Conservation (phyloP, 2,329 filamentous ascomycete species). For the Cercospora sojina region DNA sequence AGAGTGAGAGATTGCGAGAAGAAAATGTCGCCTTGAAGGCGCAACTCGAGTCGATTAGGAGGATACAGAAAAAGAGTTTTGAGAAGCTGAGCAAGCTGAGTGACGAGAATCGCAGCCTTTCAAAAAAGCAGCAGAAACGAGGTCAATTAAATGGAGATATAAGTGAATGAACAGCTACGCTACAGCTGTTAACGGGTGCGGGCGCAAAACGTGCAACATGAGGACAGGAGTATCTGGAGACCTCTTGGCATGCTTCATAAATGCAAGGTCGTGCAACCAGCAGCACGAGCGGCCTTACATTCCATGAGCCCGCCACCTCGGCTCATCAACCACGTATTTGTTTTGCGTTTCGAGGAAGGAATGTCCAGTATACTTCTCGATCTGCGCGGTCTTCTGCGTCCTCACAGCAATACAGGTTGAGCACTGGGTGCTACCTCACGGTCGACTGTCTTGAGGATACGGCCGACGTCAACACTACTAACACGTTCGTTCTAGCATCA, state of each 20-base stretch:
- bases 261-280: conserved; percentile 18
- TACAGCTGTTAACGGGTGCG: not conserved
- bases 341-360: conserved; percentile 33
- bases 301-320: conserved; percentile 26
- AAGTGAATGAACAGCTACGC: conserved; percentile 12
- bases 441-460: conserved; percentile 18
- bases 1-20: conserved; percentile 24
- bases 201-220: not conserved
- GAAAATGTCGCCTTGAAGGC: conserved; percentile 37
- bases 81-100: conserved; percentile 46
- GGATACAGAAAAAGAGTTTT: conserved; percentile 48
- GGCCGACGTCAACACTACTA: not conserved
- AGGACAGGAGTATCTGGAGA: not conserved
- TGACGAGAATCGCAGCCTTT: conserved; percentile 42
- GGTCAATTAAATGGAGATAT: conserved; percentile 19
- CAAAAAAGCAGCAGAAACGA: conserved; percentile 34
- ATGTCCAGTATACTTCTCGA: conserved; percentile 25
- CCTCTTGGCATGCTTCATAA: conserved; percentile 21
- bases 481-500: conserved; percentile 8
- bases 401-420: conserved; percentile 15
- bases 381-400: not conserved
- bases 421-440: conserved; percentile 23
- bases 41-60: conserved; percentile 46
- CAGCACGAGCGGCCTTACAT: conserved; percentile 27
- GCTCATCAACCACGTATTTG: conserved; percentile 32